phyloP scores from a whole-genome alignment of 1,284 basidiomycete genomes.

The Trichosporon sp. region DNA sequence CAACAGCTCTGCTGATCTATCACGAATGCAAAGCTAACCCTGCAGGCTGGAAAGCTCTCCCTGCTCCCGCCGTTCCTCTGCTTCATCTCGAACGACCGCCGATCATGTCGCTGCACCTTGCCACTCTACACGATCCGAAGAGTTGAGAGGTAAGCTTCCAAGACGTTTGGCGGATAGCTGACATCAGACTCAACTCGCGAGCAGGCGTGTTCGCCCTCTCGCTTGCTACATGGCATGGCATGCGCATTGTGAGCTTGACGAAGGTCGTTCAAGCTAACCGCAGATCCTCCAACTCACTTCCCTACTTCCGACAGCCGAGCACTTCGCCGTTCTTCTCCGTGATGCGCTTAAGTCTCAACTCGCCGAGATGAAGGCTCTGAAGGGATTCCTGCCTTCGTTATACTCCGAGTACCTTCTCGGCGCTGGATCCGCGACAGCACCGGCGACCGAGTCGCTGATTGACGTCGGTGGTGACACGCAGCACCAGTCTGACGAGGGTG shows the following conservation, averaged over 20 bases:
- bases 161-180: not conserved
- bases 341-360: conserved; percentile 86
- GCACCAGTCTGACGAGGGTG: conserved; percentile 57
- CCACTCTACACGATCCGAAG: conserved; percentile 90
- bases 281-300: conserved; percentile 95
- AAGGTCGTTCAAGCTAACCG: conserved; percentile 23
- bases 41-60: conserved; percentile 84
- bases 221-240: conserved; percentile 90
- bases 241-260: conserved; percentile 77
- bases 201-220: conserved; percentile 94
- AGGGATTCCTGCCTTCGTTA: conserved; percentile 85
- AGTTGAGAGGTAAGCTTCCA: conserved; percentile 70
- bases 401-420: conserved; percentile 89
- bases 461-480: conserved; percentile 28
- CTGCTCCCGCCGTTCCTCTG: conserved; percentile 87
- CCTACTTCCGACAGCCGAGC: conserved; percentile 90
- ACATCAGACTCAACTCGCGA: conserved; percentile 69
- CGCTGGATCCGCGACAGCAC: conserved; percentile 24
- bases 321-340: conserved; percentile 86
- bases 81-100: conserved; percentile 87
- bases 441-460: conserved; percentile 25
- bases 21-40: not conserved
- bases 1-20: not conserved
- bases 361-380: conserved; percentile 90
- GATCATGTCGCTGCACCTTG: conserved; percentile 86